Percentiles rank a stretch among this genome's conserved stretches.
These are phyloP conservation scores for Saccharomycopsis hybrid DNA, from an alignment of 1,139 yeast genomes.

Conservation along the genomic window DNA sequence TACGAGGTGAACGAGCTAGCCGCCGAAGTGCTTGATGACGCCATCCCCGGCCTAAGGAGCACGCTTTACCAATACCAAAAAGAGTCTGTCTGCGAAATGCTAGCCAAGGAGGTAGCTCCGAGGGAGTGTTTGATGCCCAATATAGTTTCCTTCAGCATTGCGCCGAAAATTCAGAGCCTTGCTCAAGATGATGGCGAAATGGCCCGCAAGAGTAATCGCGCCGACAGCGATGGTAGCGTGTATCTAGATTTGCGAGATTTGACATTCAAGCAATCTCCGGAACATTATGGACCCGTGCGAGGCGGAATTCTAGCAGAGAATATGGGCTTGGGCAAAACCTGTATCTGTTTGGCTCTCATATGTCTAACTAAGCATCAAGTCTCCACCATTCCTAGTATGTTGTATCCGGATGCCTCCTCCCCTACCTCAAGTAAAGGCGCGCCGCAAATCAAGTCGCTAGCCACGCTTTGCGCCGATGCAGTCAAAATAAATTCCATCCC, in stretches of 20 bases:
- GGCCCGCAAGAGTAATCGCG: not conserved
- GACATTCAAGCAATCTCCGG: slow-evolving; percentile 25
- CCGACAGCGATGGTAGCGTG: too few species aligned
- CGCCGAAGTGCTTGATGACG: slow-evolving; percentile 25
- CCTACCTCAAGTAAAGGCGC: too few species aligned
- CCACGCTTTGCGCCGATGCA: slow-evolving; percentile 36
- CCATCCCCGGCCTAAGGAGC: slow-evolving; percentile 45
- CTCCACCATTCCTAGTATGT: slow-evolving; percentile 37
- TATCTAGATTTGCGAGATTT: slow-evolving; percentile 17
- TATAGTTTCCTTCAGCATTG: too few species aligned
- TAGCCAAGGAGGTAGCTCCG: slow-evolving; percentile 41
- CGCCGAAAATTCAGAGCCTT: too few species aligned
- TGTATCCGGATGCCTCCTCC: not conserved
- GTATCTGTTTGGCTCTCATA: slow-evolving; percentile 56
- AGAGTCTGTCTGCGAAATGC: slow-evolving; percentile 53
- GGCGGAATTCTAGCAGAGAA: slow-evolving; percentile 73
- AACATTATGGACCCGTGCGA: slow-evolving; percentile 36
- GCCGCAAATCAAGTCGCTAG: slow-evolving; percentile 32
- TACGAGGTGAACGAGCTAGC: slow-evolving; percentile 21
- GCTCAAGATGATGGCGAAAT: too few species aligned
- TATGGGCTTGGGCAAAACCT: slow-evolving; percentile 73
- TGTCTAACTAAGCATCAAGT: slow-evolving; percentile 49
- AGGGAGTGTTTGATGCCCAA: slow-evolving; percentile 39
- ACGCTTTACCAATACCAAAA: slow-evolving; percentile 50
- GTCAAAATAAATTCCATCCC: slow-evolving; percentile 46